These are phyloP conservation scores for Aphanomyces stellatus DNA, from an alignment of 352 stramenopile genomes.

Conservation along the genomic window DNA sequence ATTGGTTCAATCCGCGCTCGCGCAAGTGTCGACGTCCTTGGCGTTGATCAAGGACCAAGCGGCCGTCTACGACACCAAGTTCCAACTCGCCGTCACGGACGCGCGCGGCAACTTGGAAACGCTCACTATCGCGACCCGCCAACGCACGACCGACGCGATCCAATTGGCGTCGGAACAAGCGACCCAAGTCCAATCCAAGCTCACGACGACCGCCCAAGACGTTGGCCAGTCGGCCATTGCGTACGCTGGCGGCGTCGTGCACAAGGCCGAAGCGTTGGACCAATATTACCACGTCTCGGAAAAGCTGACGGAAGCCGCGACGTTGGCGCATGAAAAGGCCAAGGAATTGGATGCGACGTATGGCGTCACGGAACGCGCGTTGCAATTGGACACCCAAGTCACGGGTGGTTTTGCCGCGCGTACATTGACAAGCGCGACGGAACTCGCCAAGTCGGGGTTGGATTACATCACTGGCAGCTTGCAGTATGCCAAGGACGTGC, in stretches of 20 bases:
- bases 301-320: neutral
- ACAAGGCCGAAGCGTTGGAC: slow-evolving; percentile 26
- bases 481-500: slow-evolving; percentile 13
- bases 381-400: slow-evolving; percentile 52
- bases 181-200: slow-evolving; percentile 31
- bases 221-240: slow-evolving; percentile 16
- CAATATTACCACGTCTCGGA: slow-evolving; percentile 8
- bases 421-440: slow-evolving; percentile 42
- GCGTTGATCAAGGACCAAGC: slow-evolving; percentile 40
- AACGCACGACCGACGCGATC: slow-evolving; percentile 47
- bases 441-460: slow-evolving; percentile 50
- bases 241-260: slow-evolving; percentile 29
- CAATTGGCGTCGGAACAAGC: slow-evolving; percentile 47
- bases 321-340: slow-evolving; percentile 2
- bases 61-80: slow-evolving; percentile 50
- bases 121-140: slow-evolving; percentile 41
- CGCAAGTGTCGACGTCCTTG: slow-evolving; percentile 36
- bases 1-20: slow-evolving; percentile 35
- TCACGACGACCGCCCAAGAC: slow-evolving; percentile 13
- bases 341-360: slow-evolving; percentile 46
- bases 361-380: slow-evolving; percentile 41
- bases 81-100: slow-evolving; percentile 23
- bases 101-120: slow-evolving; percentile 29
- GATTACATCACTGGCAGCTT: slow-evolving; percentile 29
- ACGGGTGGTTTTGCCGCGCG: slow-evolving; percentile 47